phyloP scores from a whole-genome alignment of 2,329 filamentous ascomycete genomes.

The Fusarium chuoi region DNA sequence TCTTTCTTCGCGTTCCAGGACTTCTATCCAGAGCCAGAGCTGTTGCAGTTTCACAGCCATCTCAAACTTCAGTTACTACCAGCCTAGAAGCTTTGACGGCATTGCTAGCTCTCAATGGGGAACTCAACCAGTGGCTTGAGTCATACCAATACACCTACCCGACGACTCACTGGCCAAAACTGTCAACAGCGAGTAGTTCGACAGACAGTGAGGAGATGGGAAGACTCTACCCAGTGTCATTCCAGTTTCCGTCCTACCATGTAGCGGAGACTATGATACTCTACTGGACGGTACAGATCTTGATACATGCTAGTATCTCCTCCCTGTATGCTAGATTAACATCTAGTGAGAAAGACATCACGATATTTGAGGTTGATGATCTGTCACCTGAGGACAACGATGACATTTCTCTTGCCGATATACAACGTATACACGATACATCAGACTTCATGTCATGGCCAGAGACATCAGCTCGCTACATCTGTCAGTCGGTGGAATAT shows the following conservation, averaged over 20 bases:
- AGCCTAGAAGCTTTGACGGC: fast-evolving
- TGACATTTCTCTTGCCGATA: fast-evolving
- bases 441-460: not conserved
- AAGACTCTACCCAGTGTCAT: not conserved
- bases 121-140: not conserved
- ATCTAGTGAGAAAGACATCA: fast-evolving
- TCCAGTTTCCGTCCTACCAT: not conserved
- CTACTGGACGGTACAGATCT: not conserved
- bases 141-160: not conserved
- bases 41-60: fast-evolving
- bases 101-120: fast-evolving
- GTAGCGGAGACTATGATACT: not conserved
- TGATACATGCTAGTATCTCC: not conserved
- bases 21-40: fast-evolving
- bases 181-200: not conserved
- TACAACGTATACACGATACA: fast-evolving
- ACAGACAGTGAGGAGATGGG: not conserved
- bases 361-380: fast-evolving
- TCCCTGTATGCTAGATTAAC: fast-evolving
- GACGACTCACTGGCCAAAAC: not conserved
- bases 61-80: fast-evolving
- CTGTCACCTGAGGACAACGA: fast-evolving
- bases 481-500: not conserved
- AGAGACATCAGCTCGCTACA: not conserved
- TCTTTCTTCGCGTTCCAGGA: not conserved